phyloP scores from a whole-genome alignment of 495 filamentous ascomycete genomes.

The Neurospora cerealis region DNA sequence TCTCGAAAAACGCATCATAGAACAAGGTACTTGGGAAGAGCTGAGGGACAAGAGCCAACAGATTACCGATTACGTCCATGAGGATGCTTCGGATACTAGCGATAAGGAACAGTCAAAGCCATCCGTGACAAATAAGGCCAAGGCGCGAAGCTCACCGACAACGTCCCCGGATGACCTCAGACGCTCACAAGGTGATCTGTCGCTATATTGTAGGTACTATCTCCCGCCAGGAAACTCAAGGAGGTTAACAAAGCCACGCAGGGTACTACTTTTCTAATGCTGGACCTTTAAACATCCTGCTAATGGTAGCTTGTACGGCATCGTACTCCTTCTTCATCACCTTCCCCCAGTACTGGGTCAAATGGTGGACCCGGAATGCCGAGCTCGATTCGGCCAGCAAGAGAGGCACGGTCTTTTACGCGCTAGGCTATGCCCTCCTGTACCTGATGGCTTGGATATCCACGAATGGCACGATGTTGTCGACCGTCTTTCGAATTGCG shows the following conservation, averaged over 20 bases:
- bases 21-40: conserved; percentile 16
- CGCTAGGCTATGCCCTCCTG: conserved; percentile 19
- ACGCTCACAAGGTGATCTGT: conserved; percentile 9
- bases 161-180: neutral
- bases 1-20: conserved; percentile 10
- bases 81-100: neutral
- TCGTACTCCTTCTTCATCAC: conserved; percentile 27
- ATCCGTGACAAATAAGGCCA: neutral
- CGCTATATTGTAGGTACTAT: conserved; percentile 14
- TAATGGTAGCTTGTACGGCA: conserved; percentile 25
- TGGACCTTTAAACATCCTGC: conserved; percentile 35
- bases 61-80: conserved; percentile 11
- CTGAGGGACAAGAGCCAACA: conserved; percentile 4
- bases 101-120: neutral
- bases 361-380: conserved; percentile 25
- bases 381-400: neutral
- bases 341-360: conserved; percentile 31
- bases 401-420: conserved; percentile 13
- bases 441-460: conserved; percentile 20
- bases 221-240: neutral
- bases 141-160: neutral
- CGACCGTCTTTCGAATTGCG: conserved; percentile 2
- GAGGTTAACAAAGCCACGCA: conserved; percentile 1
- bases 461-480: conserved; percentile 18
- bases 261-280: conserved; percentile 48